These are phyloP conservation scores for Ceratocystis alfenasii DNA, from an alignment of 2,329 filamentous ascomycete genomes.

Conservation along the genomic window DNA sequence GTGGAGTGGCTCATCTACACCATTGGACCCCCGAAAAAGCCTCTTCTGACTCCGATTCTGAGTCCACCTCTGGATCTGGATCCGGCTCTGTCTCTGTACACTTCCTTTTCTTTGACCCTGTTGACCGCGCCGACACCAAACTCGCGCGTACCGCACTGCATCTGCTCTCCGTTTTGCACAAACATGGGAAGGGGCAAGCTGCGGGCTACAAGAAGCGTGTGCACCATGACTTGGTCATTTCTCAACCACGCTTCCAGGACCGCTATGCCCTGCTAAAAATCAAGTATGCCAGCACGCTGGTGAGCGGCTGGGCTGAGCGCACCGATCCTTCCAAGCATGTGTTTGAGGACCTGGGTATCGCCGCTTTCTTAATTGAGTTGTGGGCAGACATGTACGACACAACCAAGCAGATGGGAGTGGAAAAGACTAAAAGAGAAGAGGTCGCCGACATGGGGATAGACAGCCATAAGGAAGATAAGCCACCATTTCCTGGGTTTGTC, in stretches of 20 bases:
- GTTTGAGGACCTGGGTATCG: slow-evolving; percentile 85
- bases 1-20: slow-evolving; percentile 64
- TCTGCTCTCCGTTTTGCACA: slow-evolving; percentile 56
- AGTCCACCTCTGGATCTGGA: too few species aligned
- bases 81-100: slow-evolving; percentile 46
- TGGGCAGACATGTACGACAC: slow-evolving; percentile 72
- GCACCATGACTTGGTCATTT: slow-evolving; percentile 68
- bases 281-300: slow-evolving; percentile 60
- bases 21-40: slow-evolving; percentile 38
- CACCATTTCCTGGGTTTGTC: slow-evolving; percentile 71
- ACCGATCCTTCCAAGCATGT: slow-evolving; percentile 88
- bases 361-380: slow-evolving; percentile 82
- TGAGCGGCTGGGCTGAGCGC: slow-evolving; percentile 68
- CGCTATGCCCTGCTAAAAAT: slow-evolving; percentile 71
- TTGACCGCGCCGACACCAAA: slow-evolving; percentile 31
- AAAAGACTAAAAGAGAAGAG: background rate
- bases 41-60: slow-evolving; percentile 24
- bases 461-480: background rate
- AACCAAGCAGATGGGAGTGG: background rate
- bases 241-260: slow-evolving; percentile 66
- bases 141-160: slow-evolving; percentile 56
- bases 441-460: slow-evolving; percentile 23
- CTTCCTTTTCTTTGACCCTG: slow-evolving; percentile 41
- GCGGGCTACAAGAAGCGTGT: slow-evolving; percentile 68
- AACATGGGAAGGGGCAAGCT: slow-evolving; percentile 55